Conservation (phyloP, 306 rosid species). For the Pterocarpus macrocarpus region DNA sequence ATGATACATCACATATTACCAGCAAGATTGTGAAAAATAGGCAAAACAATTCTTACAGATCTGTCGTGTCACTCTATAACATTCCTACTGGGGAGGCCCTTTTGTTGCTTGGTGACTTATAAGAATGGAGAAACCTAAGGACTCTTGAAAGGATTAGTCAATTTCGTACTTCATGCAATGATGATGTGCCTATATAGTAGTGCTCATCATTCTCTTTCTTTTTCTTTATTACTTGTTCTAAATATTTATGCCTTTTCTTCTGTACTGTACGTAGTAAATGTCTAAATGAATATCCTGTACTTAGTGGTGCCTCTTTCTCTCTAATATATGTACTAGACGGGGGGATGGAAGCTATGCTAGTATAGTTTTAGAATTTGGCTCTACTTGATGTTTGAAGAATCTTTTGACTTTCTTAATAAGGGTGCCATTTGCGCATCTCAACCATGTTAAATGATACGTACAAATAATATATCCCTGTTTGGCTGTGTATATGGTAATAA, state of each 20-base stretch:
- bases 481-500: no score
- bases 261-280: neutral
- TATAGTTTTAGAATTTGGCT: neutral
- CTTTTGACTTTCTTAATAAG: neutral
- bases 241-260: neutral
- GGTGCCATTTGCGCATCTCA: neutral
- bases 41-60: constrained; percentile 42
- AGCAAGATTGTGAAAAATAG: constrained; percentile 29
- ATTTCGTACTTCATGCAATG: constrained; percentile 25
- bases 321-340: neutral
- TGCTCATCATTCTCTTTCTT: neutral
- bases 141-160: constrained; percentile 3
- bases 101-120: constrained; percentile 33
- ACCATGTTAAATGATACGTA: no score
- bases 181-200: constrained; percentile 2
- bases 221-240: neutral
- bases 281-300: constrained; percentile 7
- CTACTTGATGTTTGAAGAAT: neutral
- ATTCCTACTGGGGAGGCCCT: constrained; percentile 49
- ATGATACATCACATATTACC: constrained; percentile 37
- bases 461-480: no score
- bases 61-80: constrained; percentile 45
- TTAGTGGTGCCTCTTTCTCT: neutral
- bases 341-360: neutral
- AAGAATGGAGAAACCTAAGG: constrained; percentile 45